A percentile compares a stretch with the other conserved stretches of the same genome.
Conservation (phyloP, 2,329 filamentous ascomycete genomes). For the Aspergillus tamarii region DNA sequence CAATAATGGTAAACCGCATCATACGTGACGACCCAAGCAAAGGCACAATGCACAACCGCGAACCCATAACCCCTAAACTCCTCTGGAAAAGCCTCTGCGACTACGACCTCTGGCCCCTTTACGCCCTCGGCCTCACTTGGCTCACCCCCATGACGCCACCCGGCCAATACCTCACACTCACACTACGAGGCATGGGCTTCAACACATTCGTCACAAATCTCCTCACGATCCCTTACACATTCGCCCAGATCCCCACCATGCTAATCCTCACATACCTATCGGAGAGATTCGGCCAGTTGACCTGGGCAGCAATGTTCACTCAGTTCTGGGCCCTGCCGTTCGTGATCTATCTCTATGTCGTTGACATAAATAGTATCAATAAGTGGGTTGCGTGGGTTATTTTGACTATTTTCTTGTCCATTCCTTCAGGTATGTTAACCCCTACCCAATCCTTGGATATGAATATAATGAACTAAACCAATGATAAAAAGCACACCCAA, state of each 20-base stretch:
- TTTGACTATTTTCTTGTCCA: conserved; percentile 48
- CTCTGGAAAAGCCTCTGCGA: conserved; percentile 52
- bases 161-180: conserved; percentile 34
- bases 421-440: conserved; percentile 44
- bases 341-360: conserved; percentile 39
- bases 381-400: conserved; percentile 56
- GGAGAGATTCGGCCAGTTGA: background rate
- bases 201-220: conserved; percentile 59
- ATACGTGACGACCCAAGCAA: conserved; percentile 57
- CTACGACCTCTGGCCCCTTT: conserved; percentile 59
- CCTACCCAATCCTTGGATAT: background rate
- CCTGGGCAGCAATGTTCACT: conserved; percentile 36
- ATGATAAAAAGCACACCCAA: conserved; percentile 40
- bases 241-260: background rate
- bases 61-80: conserved; percentile 49
- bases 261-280: background rate
- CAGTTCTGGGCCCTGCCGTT: conserved; percentile 40
- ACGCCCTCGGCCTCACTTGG: conserved; percentile 48
- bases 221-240: conserved; percentile 10
- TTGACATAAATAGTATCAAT: conserved; percentile 35
- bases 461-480: conserved; percentile 25
- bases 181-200: conserved; percentile 56
- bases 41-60: conserved; percentile 60
- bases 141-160: conserved; percentile 33
- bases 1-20: conserved; percentile 66